Base-by-base conservation (phyloP, 805 yeast genomes). In the Spathaspora hagerdaliae region DNA sequence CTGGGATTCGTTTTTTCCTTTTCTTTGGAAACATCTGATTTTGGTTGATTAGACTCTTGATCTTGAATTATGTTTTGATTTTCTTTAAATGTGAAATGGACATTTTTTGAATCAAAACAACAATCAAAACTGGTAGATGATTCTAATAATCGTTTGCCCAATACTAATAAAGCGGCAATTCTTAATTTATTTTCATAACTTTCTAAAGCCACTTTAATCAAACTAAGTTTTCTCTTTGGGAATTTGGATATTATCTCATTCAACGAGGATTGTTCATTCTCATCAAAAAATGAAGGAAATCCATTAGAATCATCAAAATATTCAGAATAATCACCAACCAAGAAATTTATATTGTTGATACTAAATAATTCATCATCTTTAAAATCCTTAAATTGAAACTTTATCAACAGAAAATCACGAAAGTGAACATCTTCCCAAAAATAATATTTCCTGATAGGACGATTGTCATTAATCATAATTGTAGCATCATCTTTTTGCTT, bases 361-460 rank as follows among this genome's bases (percentile, higher is more conserved):
- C 51, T 45, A 49, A 77, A 75, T 27, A 79, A 61, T 39, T 64
- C 66, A 29, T 65, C 67, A 54, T 85, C 90, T 51, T 82, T 70
- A 52, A 83, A 85, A 57, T 84, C 91, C 42, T 72, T 73, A 45
- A 84, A 69, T 43, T 73, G 74, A 50, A 67, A 73, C 24, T 74
- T 75, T 13, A 85, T 67, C 5, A 84, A 76, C 27, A 70, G 64
- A 54, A 81, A 83, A 49, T 83, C 90, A 48, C 78, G 79, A 51
- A 81, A 65, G 19, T 71, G 62, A 11, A 83, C 79, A 63, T 85
- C 94, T 55, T 86, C 92, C 38, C 69, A 63, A 56, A 83, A 85
- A 44, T 75, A 77, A 45, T 80, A 76, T 2, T 59, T 54, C 59
- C 92, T 71, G 7, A 57, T 51, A 12, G 85, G 85, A 42, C 70